Evolutionary conservation across 2,329 filamentous ascomycete genomes (phyloP).

Genomic region (Ophiosphaerella herpotricha): DNA sequence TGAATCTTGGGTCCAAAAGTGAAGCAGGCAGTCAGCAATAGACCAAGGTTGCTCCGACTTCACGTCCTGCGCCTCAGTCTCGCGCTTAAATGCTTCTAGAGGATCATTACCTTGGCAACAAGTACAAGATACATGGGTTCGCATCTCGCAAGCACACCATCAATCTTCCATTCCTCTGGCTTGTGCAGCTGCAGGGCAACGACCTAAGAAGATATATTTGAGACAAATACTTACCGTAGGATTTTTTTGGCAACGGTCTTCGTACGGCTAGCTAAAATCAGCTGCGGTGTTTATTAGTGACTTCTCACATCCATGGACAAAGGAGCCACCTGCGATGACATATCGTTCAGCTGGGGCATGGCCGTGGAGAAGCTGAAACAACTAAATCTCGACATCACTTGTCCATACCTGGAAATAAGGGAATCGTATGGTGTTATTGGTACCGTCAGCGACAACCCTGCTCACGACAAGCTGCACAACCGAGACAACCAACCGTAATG

Average conservation of each 20-base stretch:
- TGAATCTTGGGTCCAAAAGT: too few relatives aligned
- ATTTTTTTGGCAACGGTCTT: neutral
- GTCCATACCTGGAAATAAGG: neutral
- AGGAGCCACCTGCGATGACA: slow-evolving; percentile 1
- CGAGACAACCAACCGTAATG: too few relatives aligned
- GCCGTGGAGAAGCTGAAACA: slow-evolving; percentile 1
- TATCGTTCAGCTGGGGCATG: neutral
- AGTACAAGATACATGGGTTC: slow-evolving; percentile 1
- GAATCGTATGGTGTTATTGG: slow-evolving; percentile 1
- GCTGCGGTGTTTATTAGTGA: slow-evolving; percentile 1
- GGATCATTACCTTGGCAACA: neutral
- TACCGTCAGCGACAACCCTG: slow-evolving; percentile 1
- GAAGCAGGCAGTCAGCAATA: neutral
- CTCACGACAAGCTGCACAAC: neutral
- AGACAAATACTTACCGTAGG: neutral
- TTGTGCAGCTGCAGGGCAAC: neutral
- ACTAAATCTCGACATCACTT: slow-evolving; percentile 2
- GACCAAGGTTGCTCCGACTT: neutral
- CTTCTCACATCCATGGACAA: neutral
- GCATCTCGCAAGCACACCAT: neutral
- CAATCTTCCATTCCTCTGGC: neutral
- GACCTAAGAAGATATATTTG: neutral
- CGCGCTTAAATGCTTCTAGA: neutral
- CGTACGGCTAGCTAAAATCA: neutral
- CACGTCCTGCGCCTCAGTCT: neutral